Base-by-base conservation (phyloP, 1,284 basidiomycete genomes). In the Ceratobasidium theobromae region DNA sequence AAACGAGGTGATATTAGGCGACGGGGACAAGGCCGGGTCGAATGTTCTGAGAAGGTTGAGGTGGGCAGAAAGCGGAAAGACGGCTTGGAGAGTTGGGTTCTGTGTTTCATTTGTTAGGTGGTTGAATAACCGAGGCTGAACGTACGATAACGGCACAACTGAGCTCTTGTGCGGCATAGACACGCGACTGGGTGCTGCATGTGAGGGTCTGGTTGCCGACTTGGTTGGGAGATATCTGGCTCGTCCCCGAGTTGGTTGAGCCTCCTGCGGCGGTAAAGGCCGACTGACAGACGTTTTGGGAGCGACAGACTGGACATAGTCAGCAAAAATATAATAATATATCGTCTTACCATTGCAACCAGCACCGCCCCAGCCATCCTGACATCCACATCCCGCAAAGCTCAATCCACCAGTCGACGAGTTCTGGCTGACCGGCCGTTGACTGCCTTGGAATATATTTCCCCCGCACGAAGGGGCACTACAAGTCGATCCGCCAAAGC, bases 31-130 rank as follows among this genome's bases (percentile, higher is more conserved):
- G 0, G 82, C 78, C 3, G 86, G 78, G 69, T 91, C 82, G 40
- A 92, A 77, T 0, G 85, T 89, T 27, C 93, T 87, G 9, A 88
- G 82, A 70, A 95, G 86, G 70, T 88, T 91, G 25, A 95, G 80
- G 3, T 82, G 84, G 0, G 91, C 83, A 8, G 78, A 74, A 12
- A 82, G 78, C 0, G 93, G 88, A 73, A 82, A 95, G 21, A 95
- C 72, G 0, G 80, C 79, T 79, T 90, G 86, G 0, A 95, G 77
- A 0, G 89, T 92, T 4, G 89, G 87, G 73, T 11, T 70, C 53
- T 49, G 45, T 69, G 72, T 74, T 1, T 38, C 32, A 28, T 58
- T 46, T 40, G 33, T 30, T 45, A 3, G 9, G 30, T 70, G 71
- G 21, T 74, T 35, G 38, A 58, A 67, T 5, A 69, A 58, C 71